A percentile compares a stretch with the other conserved stretches of the same genome.
Evolutionary conservation across 345 rosid genomes (phyloP).

Genomic region (Eucalyptus albens): DNA sequence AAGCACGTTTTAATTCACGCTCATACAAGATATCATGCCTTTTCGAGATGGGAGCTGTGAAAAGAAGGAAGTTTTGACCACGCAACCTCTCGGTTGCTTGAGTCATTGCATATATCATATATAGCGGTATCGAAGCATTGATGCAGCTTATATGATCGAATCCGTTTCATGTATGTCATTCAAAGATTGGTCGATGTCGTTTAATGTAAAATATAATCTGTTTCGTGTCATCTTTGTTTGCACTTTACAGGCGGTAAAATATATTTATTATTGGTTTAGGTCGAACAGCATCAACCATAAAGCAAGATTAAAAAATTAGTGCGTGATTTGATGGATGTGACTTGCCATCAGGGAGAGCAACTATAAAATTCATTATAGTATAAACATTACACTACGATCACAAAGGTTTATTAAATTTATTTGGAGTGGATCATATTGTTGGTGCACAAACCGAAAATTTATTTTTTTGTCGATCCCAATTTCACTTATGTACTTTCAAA

Average conservation of each 20-base stretch:
- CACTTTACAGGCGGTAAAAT: neutral
- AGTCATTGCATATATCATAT: neutral
- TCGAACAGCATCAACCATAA: neutral
- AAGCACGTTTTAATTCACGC: neutral
- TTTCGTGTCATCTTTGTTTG: neutral
- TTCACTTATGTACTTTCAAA: neutral
- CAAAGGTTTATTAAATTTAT: neutral
- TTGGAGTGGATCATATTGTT: no score
- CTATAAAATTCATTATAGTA: neutral
- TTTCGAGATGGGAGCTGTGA: neutral
- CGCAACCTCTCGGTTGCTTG: neutral
- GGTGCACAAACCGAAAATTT: no score
- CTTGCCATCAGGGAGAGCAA: neutral
- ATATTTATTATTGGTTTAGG: neutral
- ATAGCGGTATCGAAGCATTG: neutral
- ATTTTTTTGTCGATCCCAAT: neutral
- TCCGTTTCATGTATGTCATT: neutral
- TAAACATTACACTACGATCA: neutral
- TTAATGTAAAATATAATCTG: neutral
- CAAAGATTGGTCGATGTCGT: neutral
- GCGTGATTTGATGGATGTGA: neutral
- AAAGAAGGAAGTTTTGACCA: neutral
- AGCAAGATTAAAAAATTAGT: neutral
- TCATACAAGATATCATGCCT: neutral
- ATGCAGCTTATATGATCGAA: neutral